A percentile compares a stretch with the other conserved stretches of the same genome.
phyloP scores from a whole-genome alignment of 306 rosid genomes.

The Elaeagnus macrophylla region DNA sequence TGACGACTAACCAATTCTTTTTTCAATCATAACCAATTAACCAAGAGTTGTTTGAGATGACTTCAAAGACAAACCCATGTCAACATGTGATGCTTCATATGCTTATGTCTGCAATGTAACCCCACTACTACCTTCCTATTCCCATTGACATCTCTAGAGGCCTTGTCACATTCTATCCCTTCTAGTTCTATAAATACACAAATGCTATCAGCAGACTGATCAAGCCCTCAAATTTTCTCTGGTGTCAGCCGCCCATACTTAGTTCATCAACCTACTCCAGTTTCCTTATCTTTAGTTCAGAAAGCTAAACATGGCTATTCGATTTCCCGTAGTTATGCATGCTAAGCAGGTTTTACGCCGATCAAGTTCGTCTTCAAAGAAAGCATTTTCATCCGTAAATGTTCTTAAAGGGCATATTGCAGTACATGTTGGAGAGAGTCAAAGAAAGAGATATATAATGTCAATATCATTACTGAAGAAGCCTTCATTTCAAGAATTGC shows the following conservation, averaged over 20 bases:
- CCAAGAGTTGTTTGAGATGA: background rate
- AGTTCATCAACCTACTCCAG: too few relatives aligned
- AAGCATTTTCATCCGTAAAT: background rate
- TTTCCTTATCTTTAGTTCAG: too few relatives aligned
- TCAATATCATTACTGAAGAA: slow-evolving; percentile 15
- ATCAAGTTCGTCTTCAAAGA: background rate
- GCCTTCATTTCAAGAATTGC: slow-evolving; percentile 11
- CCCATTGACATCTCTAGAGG: background rate
- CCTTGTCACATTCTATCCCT: background rate
- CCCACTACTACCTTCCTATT: background rate
- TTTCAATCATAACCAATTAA: slow-evolving; percentile 14
- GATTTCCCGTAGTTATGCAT: background rate
- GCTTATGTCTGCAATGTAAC: background rate
- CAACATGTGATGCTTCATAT: slow-evolving; percentile 1
- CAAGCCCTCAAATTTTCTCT: background rate
- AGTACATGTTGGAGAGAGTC: slow-evolving; percentile 30
- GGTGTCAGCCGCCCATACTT: too few relatives aligned
- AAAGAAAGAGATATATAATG: slow-evolving; percentile 27
- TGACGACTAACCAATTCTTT: background rate
- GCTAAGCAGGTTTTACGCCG: slow-evolving; percentile 15
- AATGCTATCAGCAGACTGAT: background rate
- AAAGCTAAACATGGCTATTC: background rate
- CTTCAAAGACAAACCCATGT: slow-evolving; percentile 19
- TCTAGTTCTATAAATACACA: background rate
- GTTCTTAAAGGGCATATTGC: slow-evolving; percentile 36